phyloP scores from a whole-genome alignment of 2,329 filamentous ascomycete species.

The Pseudogymnoascus sp. region DNA sequence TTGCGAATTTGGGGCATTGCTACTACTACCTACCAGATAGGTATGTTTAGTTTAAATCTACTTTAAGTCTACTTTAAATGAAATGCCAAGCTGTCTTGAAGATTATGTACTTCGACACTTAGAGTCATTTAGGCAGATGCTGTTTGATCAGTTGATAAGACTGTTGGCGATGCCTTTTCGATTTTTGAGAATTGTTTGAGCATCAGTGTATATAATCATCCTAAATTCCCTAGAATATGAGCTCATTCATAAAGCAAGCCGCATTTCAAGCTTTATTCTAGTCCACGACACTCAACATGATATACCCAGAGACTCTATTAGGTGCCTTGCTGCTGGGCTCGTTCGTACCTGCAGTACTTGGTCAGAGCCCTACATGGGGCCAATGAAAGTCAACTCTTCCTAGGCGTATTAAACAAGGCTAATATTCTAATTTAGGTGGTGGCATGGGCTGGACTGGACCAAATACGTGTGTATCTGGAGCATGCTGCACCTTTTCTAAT shows the following conservation, averaged over 20 bases:
- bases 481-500: not conserved
- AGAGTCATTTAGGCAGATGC: not conserved
- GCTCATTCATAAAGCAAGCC: not conserved
- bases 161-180: not conserved
- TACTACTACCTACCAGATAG: not conserved
- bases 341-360: not conserved
- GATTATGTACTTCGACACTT: not conserved
- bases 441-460: not conserved
- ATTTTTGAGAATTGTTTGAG: not conserved
- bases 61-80: not conserved
- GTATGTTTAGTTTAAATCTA: too few relatives aligned
- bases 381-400: not conserved
- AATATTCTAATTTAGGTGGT: not conserved
- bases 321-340: not conserved
- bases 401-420: not conserved
- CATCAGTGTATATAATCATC: not conserved
- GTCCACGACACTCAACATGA: not conserved
- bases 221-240: not conserved
- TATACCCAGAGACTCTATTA: not conserved
- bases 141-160: not conserved
- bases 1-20: not conserved
- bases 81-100: not conserved
- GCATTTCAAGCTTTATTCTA: not conserved
- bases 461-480: not conserved
- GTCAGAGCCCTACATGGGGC: not conserved